Percentiles rank a stretch among this genome's conserved stretches.
phyloP scores from a whole-genome alignment of 2,329 filamentous ascomycete species.

The Aspergillus intermedius region DNA sequence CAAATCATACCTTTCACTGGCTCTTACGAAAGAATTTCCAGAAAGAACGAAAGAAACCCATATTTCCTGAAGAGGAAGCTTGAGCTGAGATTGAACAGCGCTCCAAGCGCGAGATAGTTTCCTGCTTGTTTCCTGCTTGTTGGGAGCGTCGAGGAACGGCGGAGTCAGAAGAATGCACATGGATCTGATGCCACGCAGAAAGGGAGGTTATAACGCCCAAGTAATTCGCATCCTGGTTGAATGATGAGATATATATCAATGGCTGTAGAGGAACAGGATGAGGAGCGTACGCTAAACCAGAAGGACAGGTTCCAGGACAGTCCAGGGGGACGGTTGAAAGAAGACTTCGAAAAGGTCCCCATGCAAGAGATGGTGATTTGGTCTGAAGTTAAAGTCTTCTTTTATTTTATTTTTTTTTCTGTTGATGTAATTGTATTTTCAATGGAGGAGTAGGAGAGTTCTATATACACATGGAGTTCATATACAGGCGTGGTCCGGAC shows the following conservation, averaged over 20 bases:
- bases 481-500: too few relatives aligned
- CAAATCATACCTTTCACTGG: conserved; percentile 13
- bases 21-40: conserved; percentile 13
- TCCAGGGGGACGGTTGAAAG: conserved; percentile 34
- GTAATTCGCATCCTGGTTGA: conserved; percentile 10
- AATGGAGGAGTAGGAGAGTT: neutral
- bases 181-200: conserved; percentile 5
- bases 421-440: neutral
- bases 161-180: conserved; percentile 15
- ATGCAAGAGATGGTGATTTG: neutral
- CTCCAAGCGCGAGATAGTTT: conserved; percentile 13
- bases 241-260: neutral
- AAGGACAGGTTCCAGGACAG: conserved; percentile 18
- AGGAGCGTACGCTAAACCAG: conserved; percentile 6
- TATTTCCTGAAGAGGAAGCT: conserved; percentile 4
- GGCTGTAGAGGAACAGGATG: neutral
- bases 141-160: conserved; percentile 9
- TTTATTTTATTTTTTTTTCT: too few relatives aligned
- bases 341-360: conserved; percentile 34
- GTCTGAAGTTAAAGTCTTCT: neutral
- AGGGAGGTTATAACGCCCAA: conserved; percentile 13
- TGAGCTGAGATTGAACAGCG: conserved; percentile 5
- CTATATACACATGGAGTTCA: neutral
- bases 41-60: conserved; percentile 19
- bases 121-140: conserved; percentile 13